phyloP scores from a whole-genome alignment of 306 rosid genomes.

The Trichosanthes truncata region DNA sequence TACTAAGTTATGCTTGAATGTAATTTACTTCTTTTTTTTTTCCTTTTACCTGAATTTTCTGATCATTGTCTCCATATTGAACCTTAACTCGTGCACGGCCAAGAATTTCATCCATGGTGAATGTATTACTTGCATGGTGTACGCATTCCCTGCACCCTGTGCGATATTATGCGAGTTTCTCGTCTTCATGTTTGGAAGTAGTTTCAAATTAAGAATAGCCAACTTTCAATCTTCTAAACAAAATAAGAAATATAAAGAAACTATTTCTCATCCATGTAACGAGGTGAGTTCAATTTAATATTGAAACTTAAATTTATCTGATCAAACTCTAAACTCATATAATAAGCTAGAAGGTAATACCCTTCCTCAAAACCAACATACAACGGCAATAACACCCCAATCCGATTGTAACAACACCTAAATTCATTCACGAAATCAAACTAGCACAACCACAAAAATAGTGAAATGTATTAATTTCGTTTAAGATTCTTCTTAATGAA shows the following conservation, averaged over 20 bases:
- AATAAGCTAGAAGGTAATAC: too few relatives aligned
- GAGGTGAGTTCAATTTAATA: not conserved
- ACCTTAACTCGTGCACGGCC: conserved; percentile 71
- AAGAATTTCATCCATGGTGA: conserved; percentile 46
- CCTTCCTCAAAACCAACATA: too few relatives aligned
- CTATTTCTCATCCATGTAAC: not conserved
- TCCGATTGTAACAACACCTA: not conserved
- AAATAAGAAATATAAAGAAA: too few relatives aligned
- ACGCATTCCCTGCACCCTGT: conserved; percentile 72
- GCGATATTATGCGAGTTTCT: not conserved
- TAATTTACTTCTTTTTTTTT: not conserved
- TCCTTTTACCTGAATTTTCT: conserved; percentile 42
- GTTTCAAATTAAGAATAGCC: not conserved
- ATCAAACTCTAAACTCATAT: too few relatives aligned
- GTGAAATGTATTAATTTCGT: too few relatives aligned
- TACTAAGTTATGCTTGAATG: not conserved
- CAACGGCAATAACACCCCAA: not conserved
- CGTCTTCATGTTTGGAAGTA: not conserved
- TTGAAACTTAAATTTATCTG: too few relatives aligned
- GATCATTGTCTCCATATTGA: conserved; percentile 55
- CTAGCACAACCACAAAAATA: too few relatives aligned
- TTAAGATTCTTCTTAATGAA: too few relatives aligned
- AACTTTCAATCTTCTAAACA: too few relatives aligned
- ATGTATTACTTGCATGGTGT: conserved; percentile 59
- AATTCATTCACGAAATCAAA: not conserved